Base-by-base conservation (phyloP, 2,329 filamentous ascomycete species). In the Xylaria sp. region DNA sequence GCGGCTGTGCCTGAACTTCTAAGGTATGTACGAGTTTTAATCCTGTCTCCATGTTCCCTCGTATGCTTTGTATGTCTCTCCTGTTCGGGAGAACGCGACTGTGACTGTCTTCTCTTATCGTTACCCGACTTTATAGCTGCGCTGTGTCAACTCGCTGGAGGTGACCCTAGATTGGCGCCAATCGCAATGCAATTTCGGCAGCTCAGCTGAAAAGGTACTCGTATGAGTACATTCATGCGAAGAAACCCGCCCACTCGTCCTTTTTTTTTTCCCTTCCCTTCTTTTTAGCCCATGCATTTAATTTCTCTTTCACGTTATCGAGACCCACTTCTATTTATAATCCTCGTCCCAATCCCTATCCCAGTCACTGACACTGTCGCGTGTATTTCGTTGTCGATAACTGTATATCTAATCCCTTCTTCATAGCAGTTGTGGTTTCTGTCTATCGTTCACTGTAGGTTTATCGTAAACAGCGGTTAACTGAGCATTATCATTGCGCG, bases 151-250 rank as follows among this genome's bases (percentile, higher is more conserved):
- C 20, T 43, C 59, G 66, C 66, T 46, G 48, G 62, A 41, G 54
- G 56, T 46, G 43, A 57, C 33, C 31, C 62, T 36, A 43, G 64
- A 23, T 67, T 68, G 57, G 64, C 56, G 56, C 51, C 58, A 64
- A 25, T 78, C 75, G 77, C 77, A 76, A 76, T 76, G 78, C 77
- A 81, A 80, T 82, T 73, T 81, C 80, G 79, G 79, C 79, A 80
- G 76, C 76, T 73, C 76, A 76, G 75, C 79, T 80, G 75, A 76
- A 78, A 68, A 64, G 71, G 71, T 65, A 67, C 64, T 63, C 48
- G 78, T 77, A 71, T 77, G 78, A 79, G 79, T 80, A 74, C 79
- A 78, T 77, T 74, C 76, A 75, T 75, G 74, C 75, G 58, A 75
- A 73, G 67, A 72, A 68, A 20, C 33, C 20, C 36, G 28, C 52